These are phyloP conservation scores for Candida maris DNA, from an alignment of 805 yeast species.

Conservation along the genomic window DNA sequence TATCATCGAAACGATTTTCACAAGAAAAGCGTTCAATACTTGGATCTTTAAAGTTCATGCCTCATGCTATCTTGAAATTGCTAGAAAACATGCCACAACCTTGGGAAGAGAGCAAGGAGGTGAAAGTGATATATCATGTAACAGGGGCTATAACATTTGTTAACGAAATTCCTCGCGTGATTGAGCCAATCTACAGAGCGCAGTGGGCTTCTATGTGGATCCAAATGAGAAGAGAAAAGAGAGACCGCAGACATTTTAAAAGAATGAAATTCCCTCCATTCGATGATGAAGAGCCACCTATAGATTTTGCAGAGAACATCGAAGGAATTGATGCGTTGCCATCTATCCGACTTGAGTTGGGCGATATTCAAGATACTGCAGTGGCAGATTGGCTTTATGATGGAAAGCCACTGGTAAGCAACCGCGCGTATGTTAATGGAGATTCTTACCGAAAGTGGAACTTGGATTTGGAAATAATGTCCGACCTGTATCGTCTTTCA, in stretches of 20 bases:
- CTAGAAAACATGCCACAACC: conserved; percentile 98
- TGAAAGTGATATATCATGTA: conserved; percentile 80
- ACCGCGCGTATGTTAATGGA: conserved; percentile 57
- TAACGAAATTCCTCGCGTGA: conserved; percentile 85
- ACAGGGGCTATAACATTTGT: conserved; percentile 96
- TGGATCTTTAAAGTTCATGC: conserved; percentile 91
- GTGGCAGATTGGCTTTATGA: conserved; percentile 81
- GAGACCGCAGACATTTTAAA: conserved; percentile 84
- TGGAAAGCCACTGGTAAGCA: conserved; percentile 64
- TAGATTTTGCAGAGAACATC: conserved; percentile 76
- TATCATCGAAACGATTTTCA: conserved; percentile 73
- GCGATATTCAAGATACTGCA: conserved; percentile 55
- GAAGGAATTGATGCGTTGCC: conserved; percentile 70
- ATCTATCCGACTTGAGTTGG: conserved; percentile 65
- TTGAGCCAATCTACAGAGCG: conserved; percentile 85
- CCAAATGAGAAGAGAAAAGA: conserved; percentile 89
- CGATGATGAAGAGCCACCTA: conserved; percentile 96
- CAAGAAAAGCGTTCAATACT: conserved; percentile 83
- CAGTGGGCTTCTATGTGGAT: conserved; percentile 96
- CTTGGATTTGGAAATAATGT: conserved; percentile 56
- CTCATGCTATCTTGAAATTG: conserved; percentile 87
- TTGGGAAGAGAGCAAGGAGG: conserved; percentile 88
- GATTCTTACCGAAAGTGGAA: conserved; percentile 74
- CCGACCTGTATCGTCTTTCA: conserved; percentile 62
- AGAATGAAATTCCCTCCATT: conserved; percentile 93